Conservation (phyloP, 345 rosid genomes). For the Citrus inodora region DNA sequence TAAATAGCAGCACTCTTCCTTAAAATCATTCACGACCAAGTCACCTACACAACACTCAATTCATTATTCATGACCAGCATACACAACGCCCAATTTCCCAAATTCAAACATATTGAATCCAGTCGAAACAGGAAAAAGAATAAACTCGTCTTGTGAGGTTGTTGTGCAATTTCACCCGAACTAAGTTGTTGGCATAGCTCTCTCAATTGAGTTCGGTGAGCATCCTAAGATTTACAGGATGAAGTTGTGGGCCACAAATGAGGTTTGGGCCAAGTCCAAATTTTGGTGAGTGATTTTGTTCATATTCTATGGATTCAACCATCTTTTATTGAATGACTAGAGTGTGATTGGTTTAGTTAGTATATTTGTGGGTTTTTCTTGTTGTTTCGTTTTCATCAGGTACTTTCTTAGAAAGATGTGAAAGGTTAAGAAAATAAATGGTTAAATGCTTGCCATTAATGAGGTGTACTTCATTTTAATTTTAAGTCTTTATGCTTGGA, state of each 20-base stretch:
- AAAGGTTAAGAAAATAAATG: constrained; percentile 15
- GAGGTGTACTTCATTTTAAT: neutral
- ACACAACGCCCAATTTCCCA: too few species aligned
- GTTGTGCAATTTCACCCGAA: constrained; percentile 36
- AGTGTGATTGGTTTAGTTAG: neutral
- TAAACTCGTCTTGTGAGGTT: too few species aligned
- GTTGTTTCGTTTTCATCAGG: neutral
- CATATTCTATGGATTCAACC: neutral
- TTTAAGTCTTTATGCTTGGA: too few species aligned
- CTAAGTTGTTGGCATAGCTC: constrained; percentile 43
- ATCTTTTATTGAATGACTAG: neutral
- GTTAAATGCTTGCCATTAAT: constrained; percentile 10
- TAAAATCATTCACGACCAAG: too few species aligned
- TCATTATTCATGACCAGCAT: too few species aligned
- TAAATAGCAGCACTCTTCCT: too few species aligned
- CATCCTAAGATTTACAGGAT: constrained; percentile 43
- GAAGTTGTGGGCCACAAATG: constrained; percentile 52
- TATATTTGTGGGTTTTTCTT: neutral
- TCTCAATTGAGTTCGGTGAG: constrained; percentile 29
- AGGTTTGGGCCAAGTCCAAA: constrained; percentile 44
- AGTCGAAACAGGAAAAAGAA: too few species aligned
- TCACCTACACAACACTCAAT: too few species aligned
- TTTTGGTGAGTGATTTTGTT: constrained; percentile 29
- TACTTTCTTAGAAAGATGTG: constrained; percentile 20
- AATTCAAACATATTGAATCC: too few species aligned